These are phyloP conservation scores for Chaetoceros muelleri DNA, from an alignment of 108 stramenopile genomes.

Conservation along the genomic window DNA sequence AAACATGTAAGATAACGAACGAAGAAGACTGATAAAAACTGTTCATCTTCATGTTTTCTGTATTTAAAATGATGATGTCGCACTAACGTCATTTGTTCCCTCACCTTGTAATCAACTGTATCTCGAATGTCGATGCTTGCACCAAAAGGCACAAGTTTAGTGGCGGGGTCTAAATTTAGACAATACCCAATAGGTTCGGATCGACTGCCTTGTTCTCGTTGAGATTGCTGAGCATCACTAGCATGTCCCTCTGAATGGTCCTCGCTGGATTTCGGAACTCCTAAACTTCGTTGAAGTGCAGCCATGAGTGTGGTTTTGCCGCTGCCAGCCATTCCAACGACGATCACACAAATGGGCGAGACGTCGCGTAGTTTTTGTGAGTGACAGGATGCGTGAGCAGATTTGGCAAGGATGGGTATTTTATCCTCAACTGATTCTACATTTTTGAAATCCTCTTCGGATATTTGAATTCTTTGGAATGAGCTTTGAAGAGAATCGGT, in stretches of 20 bases:
- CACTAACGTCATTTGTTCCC: too few species aligned
- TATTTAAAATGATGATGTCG: too few species aligned
- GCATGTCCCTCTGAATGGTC: conserved; percentile 12
- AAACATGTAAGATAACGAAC: too few species aligned
- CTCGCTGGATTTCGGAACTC: conserved; percentile 17
- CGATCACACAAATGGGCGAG: conserved; percentile 63
- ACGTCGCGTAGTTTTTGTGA: not conserved
- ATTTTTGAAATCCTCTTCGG: not conserved
- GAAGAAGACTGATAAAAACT: too few species aligned
- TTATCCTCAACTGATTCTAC: not conserved
- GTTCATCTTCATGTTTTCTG: too few species aligned
- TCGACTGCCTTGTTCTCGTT: not conserved
- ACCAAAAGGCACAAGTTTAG: conserved; percentile 79
- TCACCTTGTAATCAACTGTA: conserved; percentile 89
- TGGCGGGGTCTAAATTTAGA: conserved; percentile 98
- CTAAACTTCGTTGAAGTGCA: conserved; percentile 46
- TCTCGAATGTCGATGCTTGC: conserved; percentile 99
- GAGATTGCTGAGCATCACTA: conserved; percentile 1
- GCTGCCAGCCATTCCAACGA: conserved; percentile 90
- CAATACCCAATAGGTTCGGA: conserved; percentile 44
- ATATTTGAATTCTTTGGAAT: not conserved
- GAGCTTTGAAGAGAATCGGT: not conserved
- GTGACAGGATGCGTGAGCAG: not conserved
- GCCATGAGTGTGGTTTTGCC: conserved; percentile 86
- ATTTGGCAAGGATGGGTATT: not conserved